Evolutionary conservation across 176 grass and related monocot genomes (phyloP).

Genomic region (Carex scoparia): DNA sequence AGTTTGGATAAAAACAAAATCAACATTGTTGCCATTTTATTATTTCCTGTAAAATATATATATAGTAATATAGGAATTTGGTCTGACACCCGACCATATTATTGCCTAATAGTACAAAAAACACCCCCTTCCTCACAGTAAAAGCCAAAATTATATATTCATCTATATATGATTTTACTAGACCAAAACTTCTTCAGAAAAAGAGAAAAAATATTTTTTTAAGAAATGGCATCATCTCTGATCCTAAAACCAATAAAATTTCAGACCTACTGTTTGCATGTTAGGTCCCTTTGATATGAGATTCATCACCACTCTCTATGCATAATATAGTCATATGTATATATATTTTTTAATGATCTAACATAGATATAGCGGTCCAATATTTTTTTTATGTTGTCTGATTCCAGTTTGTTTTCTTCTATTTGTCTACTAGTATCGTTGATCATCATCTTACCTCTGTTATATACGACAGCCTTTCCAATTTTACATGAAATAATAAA

Average conservation of each 20-base stretch:
- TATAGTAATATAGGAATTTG: neutral
- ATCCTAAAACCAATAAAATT: conserved; percentile 6
- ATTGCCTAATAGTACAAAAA: conserved; percentile 45
- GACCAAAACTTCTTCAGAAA: neutral
- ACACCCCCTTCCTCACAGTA: conserved; percentile 36
- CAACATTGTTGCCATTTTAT: neutral
- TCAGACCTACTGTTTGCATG: conserved; percentile 17
- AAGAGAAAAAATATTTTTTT: conserved; percentile 19
- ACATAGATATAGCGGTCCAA: neutral
- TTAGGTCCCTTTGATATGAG: conserved; percentile 16
- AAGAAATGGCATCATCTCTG: neutral
- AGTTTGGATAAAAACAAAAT: neutral
- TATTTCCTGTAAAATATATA: neutral
- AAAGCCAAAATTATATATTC: neutral
- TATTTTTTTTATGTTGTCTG: neutral
- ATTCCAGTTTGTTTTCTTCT: conserved; percentile 6
- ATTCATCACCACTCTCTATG: conserved; percentile 18
- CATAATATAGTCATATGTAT: neutral
- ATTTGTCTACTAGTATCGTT: neutral
- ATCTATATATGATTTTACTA: neutral
- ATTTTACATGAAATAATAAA: neutral
- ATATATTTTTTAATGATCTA: neutral
- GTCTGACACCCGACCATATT: conserved; percentile 40
- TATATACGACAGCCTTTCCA: neutral
- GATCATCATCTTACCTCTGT: neutral